Base-by-base conservation (phyloP, 164 flowering plant genomes). In the Chimonanthus salicifolius region DNA sequence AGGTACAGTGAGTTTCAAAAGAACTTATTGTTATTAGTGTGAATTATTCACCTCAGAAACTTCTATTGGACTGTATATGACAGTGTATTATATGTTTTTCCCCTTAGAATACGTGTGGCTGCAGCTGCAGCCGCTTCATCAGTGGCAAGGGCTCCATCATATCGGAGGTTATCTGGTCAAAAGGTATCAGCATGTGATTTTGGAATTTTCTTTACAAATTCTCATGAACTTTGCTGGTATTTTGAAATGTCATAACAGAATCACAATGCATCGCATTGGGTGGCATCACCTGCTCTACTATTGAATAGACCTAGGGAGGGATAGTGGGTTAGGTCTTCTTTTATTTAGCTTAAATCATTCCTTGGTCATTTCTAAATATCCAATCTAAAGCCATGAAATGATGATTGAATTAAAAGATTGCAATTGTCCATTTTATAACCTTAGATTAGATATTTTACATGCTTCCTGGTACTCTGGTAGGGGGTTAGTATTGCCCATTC, bases 91-190 rank as follows among this genome's bases (percentile, higher is more conserved):
- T 71, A 47, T 13, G 33, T 46, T 3, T 60, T 51, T 33, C 33
- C 33, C 33, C 33, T 68, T 79, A 89, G 93, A 80, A 89, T 87
- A 83, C 85, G 89, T 58, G 93, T 89, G 8, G 90, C 87, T 69
- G 91, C 90, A 33, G 90, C 86, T 3, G 92, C 89, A 0, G 92
- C 89, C 64, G 90, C 89, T 77, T 87, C 90, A 46, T 85, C 82
- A 46, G 84, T 89, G 54, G 93, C 93, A 47, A 85, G 93, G 63
- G 85, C 85, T 46, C 90, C 91, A 74, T 85, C 89, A 3, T 72
- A 9, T 48, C 80, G 88, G 77, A 87, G 84, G 76, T 73, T 85
- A 64, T 82, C 74, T 66, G 80, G 77, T 49, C 87, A 84, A 70
- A 87, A 83, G 74, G 82, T 78, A 62, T 58, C 71, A 9, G 87